These are phyloP conservation scores for Incumbomyces delicatus DNA, from an alignment of 2,329 filamentous ascomycete species.

Conservation along the genomic window DNA sequence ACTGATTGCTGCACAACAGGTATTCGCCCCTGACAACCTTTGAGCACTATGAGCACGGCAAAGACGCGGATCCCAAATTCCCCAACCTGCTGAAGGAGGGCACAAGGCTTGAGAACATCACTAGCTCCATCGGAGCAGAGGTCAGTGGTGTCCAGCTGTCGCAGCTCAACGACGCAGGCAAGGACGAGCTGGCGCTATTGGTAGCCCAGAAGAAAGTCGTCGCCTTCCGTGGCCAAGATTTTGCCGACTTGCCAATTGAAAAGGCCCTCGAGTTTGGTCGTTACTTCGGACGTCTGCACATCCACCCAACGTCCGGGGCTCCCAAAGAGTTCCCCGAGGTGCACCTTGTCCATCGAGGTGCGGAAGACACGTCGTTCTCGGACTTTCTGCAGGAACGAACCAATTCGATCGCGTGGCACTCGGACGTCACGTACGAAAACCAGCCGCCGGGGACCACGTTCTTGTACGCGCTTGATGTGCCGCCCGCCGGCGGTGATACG, in stretches of 20 bases:
- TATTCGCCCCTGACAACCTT: slow-evolving; percentile 60
- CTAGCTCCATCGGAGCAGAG: slow-evolving; percentile 27
- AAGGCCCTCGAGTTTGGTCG: slow-evolving; percentile 41
- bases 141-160: slow-evolving; percentile 27
- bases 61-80: slow-evolving; percentile 60
- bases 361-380: slow-evolving; percentile 48
- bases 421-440: slow-evolving; percentile 73
- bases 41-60: slow-evolving; percentile 64
- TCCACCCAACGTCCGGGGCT: slow-evolving; percentile 68
- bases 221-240: slow-evolving; percentile 24
- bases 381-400: slow-evolving; percentile 54
- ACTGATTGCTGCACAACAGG: slow-evolving; percentile 20
- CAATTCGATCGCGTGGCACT: slow-evolving; percentile 57
- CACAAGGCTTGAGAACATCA: slow-evolving; percentile 24
- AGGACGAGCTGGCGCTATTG: slow-evolving; percentile 26
- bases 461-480: slow-evolving; percentile 75
- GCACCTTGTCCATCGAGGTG: slow-evolving; percentile 67
- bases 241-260: slow-evolving; percentile 28
- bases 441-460: slow-evolving; percentile 88
- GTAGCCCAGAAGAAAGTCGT: slow-evolving; percentile 29
- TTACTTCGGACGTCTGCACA: slow-evolving; percentile 70
- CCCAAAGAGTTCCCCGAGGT: slow-evolving; percentile 65
- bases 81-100: slow-evolving; percentile 52
- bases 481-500: slow-evolving; percentile 72
- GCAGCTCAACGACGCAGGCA: slow-evolving; percentile 23